Percentiles rank a stretch among this genome's conserved stretches.
Evolutionary conservation across 2,329 filamentous ascomycete species (phyloP).

Genomic region (Plenodomus lindquistii): DNA sequence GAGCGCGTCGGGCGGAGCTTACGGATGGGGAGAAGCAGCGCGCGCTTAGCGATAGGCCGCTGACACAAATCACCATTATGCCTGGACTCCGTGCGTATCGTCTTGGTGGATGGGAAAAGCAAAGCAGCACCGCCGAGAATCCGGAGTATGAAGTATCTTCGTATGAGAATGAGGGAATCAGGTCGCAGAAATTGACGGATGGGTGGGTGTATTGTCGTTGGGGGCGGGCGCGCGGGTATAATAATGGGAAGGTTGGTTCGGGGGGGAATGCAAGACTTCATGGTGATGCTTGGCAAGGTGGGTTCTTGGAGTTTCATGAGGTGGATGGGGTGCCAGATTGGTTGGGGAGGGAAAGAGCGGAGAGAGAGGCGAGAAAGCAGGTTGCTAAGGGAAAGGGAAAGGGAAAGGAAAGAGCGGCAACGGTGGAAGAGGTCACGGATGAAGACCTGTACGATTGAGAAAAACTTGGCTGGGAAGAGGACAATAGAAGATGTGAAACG

Average conservation of each 20-base stretch:
- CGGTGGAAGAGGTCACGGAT: not conserved
- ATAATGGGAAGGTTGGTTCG: constrained; percentile 8
- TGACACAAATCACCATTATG: constrained; percentile 29
- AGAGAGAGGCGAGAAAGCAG: not conserved
- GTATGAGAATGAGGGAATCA: constrained; percentile 10
- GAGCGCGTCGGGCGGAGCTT: constrained; percentile 1
- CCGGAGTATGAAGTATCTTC: not conserved
- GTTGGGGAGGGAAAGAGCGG: constrained; percentile 1
- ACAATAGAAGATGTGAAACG: constrained; percentile 1
- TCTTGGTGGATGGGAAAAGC: constrained; percentile 30
- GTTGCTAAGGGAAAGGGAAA: not conserved
- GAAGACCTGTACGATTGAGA: not conserved
- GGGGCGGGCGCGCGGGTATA: constrained; percentile 18
- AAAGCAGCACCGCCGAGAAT: not conserved
- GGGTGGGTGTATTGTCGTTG: constrained; percentile 35
- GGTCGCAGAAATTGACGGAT: constrained; percentile 16
- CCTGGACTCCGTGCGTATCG: constrained; percentile 29
- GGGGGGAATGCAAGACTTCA: constrained; percentile 13
- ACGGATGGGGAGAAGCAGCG: constrained; percentile 12
- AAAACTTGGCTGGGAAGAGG: not conserved
- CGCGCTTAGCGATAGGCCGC: constrained; percentile 12
- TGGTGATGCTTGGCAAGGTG: constrained; percentile 25
- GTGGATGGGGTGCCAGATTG: constrained; percentile 22
- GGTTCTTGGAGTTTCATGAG: constrained; percentile 30
- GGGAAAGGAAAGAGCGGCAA: not conserved